phyloP scores from a whole-genome alignment of 441 rosid species.

The Erodium trifolium region DNA sequence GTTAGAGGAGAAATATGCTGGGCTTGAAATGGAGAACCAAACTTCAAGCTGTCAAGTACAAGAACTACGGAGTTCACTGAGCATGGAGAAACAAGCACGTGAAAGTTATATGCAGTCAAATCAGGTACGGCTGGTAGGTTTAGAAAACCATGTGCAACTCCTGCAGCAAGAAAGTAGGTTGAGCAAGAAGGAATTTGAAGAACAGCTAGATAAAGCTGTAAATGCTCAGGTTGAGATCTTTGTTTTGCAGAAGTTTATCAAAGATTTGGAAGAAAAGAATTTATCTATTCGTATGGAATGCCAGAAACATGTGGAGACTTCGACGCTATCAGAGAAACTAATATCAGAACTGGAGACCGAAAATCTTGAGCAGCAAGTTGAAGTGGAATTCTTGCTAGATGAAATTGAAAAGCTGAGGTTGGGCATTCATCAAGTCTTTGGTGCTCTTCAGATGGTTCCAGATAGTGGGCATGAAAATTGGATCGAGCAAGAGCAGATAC shows the following conservation, averaged over 20 bases:
- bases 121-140: conserved; percentile 53
- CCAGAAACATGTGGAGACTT: conserved; percentile 51
- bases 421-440: conserved; percentile 43
- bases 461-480: conserved; percentile 24
- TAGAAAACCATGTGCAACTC: conserved; percentile 57
- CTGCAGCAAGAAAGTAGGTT: conserved; percentile 63
- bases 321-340: conserved; percentile 46
- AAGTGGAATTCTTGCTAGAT: conserved; percentile 56
- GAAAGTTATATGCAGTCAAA: conserved; percentile 42
- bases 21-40: conserved; percentile 43
- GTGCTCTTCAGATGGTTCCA: conserved; percentile 47
- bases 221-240: conserved; percentile 63
- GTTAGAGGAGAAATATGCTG: conserved; percentile 40
- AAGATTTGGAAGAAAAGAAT: conserved; percentile 59
- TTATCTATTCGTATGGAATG: conserved; percentile 50
- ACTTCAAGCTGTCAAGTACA: conserved; percentile 41
- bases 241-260: conserved; percentile 50
- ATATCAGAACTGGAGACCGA: conserved; percentile 57
- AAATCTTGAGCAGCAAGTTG: conserved; percentile 73
- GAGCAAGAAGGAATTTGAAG: conserved; percentile 70
- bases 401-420: conserved; percentile 55
- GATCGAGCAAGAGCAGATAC: conserved; percentile 30
- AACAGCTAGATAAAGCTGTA: conserved; percentile 61
- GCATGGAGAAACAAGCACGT: conserved; percentile 55
- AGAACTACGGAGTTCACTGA: conserved; percentile 51